A percentile compares a stretch with the other conserved stretches of the same genome.
Conservation (phyloP, 1,284 basidiomycete genomes). For the Boletus hoseneyae region DNA sequence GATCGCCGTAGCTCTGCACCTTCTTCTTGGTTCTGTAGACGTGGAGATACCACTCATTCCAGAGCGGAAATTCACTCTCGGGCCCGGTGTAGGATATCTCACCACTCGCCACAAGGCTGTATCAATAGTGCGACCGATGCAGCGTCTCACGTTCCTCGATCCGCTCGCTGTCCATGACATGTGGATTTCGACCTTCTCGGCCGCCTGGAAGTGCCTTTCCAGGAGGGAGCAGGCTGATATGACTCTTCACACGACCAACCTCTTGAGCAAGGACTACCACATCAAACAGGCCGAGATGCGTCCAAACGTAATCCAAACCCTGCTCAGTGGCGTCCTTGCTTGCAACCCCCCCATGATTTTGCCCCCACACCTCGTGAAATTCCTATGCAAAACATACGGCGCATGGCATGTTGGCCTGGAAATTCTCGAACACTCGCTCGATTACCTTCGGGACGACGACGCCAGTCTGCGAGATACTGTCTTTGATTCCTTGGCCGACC, state of each 20-base stretch:
- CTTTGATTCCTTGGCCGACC: conserved; percentile 89
- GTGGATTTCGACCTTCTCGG: conserved; percentile 90
- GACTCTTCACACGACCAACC: conserved; percentile 85
- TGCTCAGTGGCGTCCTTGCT: conserved; percentile 81
- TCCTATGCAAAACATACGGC: conserved; percentile 93
- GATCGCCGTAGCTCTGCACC: conserved; percentile 90
- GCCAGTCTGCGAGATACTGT: conserved; percentile 78
- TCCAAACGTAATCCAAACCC: conserved; percentile 94
- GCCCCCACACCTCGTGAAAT: conserved; percentile 95
- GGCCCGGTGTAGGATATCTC: conserved; percentile 32
- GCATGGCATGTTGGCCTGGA: conserved; percentile 94
- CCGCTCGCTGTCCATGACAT: conserved; percentile 74
- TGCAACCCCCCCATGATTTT: conserved; percentile 86
- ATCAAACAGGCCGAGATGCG: conserved; percentile 84
- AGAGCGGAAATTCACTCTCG: conserved; percentile 33
- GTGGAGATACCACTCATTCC: conserved; percentile 47
- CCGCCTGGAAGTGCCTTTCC: conserved; percentile 85
- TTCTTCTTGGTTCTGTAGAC: conserved; percentile 85
- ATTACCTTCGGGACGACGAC: conserved; percentile 80
- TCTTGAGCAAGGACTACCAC: conserved; percentile 94
- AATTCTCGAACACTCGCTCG: conserved; percentile 79
- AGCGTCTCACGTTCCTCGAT: conserved; percentile 84
- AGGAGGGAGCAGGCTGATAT: conserved; percentile 88
- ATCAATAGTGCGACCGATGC: conserved; percentile 71
- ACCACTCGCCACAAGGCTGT: conserved; percentile 51